Evolutionary conservation across 1,284 basidiomycete species (phyloP), one percentile per base, ranked within the genome.

Genomic region (Puccinia coronata): DNA sequence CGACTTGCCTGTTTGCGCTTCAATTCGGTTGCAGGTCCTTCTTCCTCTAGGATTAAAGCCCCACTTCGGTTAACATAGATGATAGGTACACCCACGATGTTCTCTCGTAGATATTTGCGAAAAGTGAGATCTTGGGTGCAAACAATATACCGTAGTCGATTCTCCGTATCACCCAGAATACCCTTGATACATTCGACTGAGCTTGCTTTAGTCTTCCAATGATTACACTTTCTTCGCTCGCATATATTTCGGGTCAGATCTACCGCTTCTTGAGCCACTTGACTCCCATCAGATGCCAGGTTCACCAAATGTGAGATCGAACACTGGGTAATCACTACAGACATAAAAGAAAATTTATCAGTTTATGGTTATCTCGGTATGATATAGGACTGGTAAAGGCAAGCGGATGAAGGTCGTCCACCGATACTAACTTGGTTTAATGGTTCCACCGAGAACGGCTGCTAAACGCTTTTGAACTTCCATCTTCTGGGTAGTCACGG

Each of bases 241-340:
- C 74, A 77, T 49, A 77, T 23, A 23, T 61, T 51, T 20, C 74
- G 41, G 16, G 74, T 34, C 2, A 51, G 36, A 25, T 77, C 49
- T 23, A 77, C 59, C 5, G 74, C 74, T 77, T 77, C 74, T 65
- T 77, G 74, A 25, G 74, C 74, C 23, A 67, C 61, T 31, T 77
- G 74, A 59, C 59, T 77, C 34, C 57, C 74, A 34, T 77, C 61
- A 20, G 57, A 65, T n/a, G 74, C 74, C 59, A 65, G 31, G 2
- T 77, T 63, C 0, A 77, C 28, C n/a, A 77, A 47, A 39, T 77
- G 74, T 4, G 59, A 67, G 25, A 77, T 77, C 12, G 74, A 61
- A 65, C 74, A 77, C 53, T 77, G 74, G 2, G 74, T 77, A 49
- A 77, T 77, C 74, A 77, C 74, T 77, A 23, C 43, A 31, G 61